Base-by-base conservation (phyloP, 1,284 basidiomycete species). In the Trametes versicolor region DNA sequence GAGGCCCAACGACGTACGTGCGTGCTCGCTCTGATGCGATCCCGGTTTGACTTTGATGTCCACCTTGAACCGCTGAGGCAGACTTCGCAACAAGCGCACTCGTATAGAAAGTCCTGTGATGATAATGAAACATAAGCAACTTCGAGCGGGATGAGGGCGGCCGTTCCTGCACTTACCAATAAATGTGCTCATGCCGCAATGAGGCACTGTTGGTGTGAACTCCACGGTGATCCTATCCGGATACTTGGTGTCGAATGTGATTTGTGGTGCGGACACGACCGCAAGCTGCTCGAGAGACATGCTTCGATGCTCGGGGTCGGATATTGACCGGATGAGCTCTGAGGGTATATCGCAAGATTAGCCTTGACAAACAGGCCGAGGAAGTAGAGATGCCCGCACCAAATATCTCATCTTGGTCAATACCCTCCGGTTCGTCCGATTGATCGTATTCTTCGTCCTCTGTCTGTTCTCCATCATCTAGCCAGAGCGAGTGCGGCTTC, bases 141-240 rank as follows among this genome's bases (percentile, higher is more conserved):
- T 34, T 39, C 29, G 37, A 39, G 12, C 34, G 21, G 12, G 21
- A 7, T 39, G n/a, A 8, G 4, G 29, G 3, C 29, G n/a, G n/a
- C n/a, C n/a, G 34, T 9, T 47, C 58, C 5, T 23, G 6, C n/a
- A 76, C 86, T 65, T 70, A 94, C 96, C 98, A 63, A 99, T 99
- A 52, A 99, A 83, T 2, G 97, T 99, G 4, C 96, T 97, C 95
- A 98, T 97, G 54, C 95, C 95, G 74, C 97, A 99, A 76, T 99
- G 97, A 5, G 98, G 98, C 32, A 98, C 97, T 0, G 97, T 99
- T 1, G 98, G 98, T 7, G 97, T 99, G 72, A 98, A 96, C 74
- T 96, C 94, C 64, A 98, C 90, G 34, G 89, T 82, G 37, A 99
- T 85, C 49, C 88, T 86, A 72, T 95, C 94, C 27, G 72, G 65